Percentiles rank a stretch among this genome's conserved stretches.
phyloP scores from a whole-genome alignment of 2,329 filamentous ascomycete genomes.

The Trichothecium sympodiale region DNA sequence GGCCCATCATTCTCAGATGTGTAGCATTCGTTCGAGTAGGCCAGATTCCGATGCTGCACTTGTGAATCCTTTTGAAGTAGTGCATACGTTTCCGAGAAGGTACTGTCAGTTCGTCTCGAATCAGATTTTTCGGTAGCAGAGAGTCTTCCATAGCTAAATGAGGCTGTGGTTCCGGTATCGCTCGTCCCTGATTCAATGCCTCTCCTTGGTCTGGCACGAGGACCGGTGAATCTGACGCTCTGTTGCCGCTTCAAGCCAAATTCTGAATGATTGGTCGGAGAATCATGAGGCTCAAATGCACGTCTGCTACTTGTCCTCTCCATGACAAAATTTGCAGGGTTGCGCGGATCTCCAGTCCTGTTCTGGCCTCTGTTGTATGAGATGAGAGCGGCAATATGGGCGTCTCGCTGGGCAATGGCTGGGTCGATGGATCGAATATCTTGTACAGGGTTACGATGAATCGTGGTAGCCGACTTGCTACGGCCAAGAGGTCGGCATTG shows the following conservation, averaged over 20 bases:
- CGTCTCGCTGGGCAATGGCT: slow-evolving; percentile 41
- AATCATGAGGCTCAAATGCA: slow-evolving; percentile 2
- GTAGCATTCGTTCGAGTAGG: slow-evolving; percentile 29
- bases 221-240: slow-evolving; percentile 44
- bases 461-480: slow-evolving; percentile 43
- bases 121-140: slow-evolving; percentile 5
- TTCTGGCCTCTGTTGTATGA: slow-evolving; percentile 45
- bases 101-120: slow-evolving; percentile 8
- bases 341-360: slow-evolving; percentile 12
- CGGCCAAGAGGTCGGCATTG: slow-evolving; percentile 31
- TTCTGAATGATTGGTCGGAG: slow-evolving; percentile 5
- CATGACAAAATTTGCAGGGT: too few species aligned
- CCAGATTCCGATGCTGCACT: slow-evolving; percentile 12
- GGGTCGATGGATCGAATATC: slow-evolving; percentile 37
- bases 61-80: background rate
- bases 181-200: slow-evolving; percentile 18
- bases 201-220: slow-evolving; percentile 16
- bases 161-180: background rate
- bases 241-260: slow-evolving; percentile 29
- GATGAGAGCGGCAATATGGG: slow-evolving; percentile 48
- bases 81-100: background rate
- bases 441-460: slow-evolving; percentile 25
- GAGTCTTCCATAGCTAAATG: background rate
- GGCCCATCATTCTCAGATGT: slow-evolving; percentile 35
- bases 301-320: too few species aligned